phyloP scores from a whole-genome alignment of 2,329 filamentous ascomycete species.

The Fusarium pininemorale region DNA sequence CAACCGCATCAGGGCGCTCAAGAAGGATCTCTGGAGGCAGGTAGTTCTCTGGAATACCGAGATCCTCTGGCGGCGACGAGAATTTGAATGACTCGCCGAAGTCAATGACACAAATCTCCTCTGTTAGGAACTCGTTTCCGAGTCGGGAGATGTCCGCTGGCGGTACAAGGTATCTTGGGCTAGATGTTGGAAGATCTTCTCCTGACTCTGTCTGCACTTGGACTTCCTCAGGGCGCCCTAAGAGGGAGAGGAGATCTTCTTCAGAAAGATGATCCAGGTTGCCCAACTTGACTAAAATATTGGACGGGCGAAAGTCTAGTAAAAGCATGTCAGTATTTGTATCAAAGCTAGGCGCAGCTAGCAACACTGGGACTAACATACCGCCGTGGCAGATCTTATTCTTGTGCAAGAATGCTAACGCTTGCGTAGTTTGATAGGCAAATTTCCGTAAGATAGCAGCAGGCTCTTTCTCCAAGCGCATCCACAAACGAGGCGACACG shows the following conservation, averaged over 20 bases:
- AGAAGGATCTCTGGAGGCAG: constrained; percentile 43
- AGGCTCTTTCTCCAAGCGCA: background rate
- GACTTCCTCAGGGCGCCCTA: constrained; percentile 20
- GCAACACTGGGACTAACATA: background rate
- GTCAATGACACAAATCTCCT: constrained; percentile 38
- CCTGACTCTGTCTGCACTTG: constrained; percentile 6
- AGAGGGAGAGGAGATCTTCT: constrained; percentile 21
- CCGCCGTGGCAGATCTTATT: constrained; percentile 46
- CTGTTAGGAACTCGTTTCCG: background rate
- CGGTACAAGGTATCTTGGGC: constrained; percentile 38
- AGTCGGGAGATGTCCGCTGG: constrained; percentile 11
- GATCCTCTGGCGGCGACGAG: constrained; percentile 20
- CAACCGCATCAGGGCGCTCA: constrained; percentile 20
- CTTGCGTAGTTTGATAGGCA: constrained; percentile 32
- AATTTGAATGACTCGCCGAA: constrained; percentile 37
- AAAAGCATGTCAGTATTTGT: background rate
- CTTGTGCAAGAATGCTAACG: constrained; percentile 39
- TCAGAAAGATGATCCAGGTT: constrained; percentile 38
- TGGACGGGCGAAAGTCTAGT: constrained; percentile 41
- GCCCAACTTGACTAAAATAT: constrained; percentile 39
- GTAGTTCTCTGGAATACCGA: constrained; percentile 44
- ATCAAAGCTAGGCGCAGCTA: background rate
- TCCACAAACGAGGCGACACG: constrained; percentile 28
- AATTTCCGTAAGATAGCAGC: constrained; percentile 20
- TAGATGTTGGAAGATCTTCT: constrained; percentile 14